phyloP scores from a whole-genome alignment of 345 rosid genomes.

The Draba incana region DNA sequence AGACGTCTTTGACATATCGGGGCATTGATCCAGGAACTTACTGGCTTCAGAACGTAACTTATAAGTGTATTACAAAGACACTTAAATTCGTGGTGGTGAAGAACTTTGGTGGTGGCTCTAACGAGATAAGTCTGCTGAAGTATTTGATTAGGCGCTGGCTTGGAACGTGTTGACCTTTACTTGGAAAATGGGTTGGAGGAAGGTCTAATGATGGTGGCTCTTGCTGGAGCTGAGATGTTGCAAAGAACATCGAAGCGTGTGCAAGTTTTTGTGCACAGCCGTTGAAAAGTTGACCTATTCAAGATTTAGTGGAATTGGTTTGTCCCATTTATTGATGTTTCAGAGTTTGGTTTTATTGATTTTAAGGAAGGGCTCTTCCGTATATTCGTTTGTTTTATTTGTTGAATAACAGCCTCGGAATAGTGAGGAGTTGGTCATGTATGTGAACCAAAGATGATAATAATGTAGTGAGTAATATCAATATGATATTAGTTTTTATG shows the following conservation, averaged over 20 bases:
- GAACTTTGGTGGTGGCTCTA: background rate
- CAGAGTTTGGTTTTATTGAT: background rate
- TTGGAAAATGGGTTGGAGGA: background rate
- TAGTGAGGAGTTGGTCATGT: background rate
- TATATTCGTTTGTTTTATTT: background rate
- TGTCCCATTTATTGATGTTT: background rate
- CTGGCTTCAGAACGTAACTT: background rate
- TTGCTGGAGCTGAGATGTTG: background rate
- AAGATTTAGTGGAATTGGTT: background rate
- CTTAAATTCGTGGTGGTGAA: conserved; percentile 5
- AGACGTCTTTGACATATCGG: background rate
- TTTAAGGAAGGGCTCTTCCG: background rate
- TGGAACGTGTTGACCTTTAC: conserved; percentile 1
- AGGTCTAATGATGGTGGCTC: background rate
- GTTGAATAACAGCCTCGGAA: background rate
- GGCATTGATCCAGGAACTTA: background rate
- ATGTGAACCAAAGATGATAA: background rate
- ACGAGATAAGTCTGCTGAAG: background rate
- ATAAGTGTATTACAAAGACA: background rate
- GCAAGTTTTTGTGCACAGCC: background rate
- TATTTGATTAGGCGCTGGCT: background rate
- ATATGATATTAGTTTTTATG: background rate
- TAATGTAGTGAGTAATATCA: background rate
- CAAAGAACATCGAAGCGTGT: background rate
- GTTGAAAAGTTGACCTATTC: background rate